A percentile compares a stretch with the other conserved stretches of the same genome.
Evolutionary conservation across 1,284 basidiomycete species (phyloP).

Genomic region (Ganoderma lingzhi): DNA sequence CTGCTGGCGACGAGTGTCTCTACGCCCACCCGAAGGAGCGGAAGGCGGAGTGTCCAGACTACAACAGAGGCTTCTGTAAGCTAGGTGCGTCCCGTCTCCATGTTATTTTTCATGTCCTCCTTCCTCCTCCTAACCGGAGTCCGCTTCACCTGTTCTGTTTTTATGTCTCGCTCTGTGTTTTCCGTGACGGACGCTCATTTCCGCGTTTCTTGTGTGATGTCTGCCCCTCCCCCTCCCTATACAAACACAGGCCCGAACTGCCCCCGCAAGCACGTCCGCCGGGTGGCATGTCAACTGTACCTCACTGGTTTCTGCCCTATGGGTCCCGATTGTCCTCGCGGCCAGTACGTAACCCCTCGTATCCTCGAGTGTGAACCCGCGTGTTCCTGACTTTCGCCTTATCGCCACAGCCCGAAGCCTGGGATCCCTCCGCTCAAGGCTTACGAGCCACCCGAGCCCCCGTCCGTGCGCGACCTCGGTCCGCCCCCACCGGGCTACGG

Average conservation of each 20-base stretch:
- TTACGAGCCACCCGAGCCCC: conserved; percentile 82
- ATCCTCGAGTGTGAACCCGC: not conserved
- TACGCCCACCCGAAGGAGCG: conserved; percentile 98
- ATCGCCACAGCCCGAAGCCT: conserved; percentile 71
- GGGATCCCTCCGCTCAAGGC: conserved; percentile 74
- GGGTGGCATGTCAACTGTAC: conserved; percentile 92
- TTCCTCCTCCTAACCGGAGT: not conserved
- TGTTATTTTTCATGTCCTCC: conserved; percentile 39
- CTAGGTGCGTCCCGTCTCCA: conserved; percentile 59
- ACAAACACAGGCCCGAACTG: conserved; percentile 82
- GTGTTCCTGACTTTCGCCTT: conserved; percentile 30
- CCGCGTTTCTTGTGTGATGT: conserved; percentile 11
- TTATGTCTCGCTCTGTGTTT: not conserved
- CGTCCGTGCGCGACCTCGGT: conserved; percentile 81
- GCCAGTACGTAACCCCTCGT: conserved; percentile 76
- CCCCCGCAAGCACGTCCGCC: conserved; percentile 91
- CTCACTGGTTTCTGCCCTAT: conserved; percentile 96
- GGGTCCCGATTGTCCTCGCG: conserved; percentile 88
- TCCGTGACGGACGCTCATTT: conserved; percentile 18
- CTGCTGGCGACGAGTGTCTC: conserved; percentile 97
- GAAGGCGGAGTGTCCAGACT: conserved; percentile 94
- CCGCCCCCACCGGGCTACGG: conserved; percentile 94
- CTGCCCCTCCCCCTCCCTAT: not conserved
- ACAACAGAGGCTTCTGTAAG: conserved; percentile 95
- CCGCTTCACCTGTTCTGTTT: conserved; percentile 13